phyloP scores from a whole-genome alignment of 306 rosid species.

The Benincasa hispida region DNA sequence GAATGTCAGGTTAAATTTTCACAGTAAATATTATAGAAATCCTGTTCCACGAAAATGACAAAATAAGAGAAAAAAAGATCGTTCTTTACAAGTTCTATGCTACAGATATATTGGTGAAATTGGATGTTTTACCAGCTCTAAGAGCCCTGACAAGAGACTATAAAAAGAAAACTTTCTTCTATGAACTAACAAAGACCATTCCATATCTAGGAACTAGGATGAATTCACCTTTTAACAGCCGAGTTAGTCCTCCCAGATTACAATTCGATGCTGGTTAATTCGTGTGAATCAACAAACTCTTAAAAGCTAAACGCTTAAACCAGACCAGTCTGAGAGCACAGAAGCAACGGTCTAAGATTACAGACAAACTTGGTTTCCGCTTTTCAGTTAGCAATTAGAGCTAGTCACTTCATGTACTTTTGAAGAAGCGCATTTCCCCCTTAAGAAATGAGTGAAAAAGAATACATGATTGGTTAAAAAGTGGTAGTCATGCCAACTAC shows the following conservation, averaged over 20 bases:
- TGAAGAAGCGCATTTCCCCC: neutral
- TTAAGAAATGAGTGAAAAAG: neutral
- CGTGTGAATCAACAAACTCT: neutral
- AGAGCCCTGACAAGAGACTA: neutral
- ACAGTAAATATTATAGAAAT: neutral
- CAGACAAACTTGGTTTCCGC: neutral
- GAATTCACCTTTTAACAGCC: neutral
- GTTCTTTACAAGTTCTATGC: neutral
- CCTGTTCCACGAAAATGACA: neutral
- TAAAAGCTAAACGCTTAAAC: neutral
- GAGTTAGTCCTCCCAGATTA: neutral
- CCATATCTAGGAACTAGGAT: neutral
- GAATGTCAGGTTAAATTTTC: neutral
- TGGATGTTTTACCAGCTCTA: neutral
- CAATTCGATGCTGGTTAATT: neutral
- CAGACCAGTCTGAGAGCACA: neutral
- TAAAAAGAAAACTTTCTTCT: neutral
- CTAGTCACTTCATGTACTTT: neutral
- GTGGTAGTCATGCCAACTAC: neutral
- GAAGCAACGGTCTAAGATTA: neutral
- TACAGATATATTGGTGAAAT: neutral
- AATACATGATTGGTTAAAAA: neutral
- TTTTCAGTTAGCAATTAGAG: neutral
- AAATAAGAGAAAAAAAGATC: neutral
- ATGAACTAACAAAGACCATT: neutral